Percentiles rank a stretch among this genome's conserved stretches.
Evolutionary conservation across 495 filamentous ascomycete genomes (phyloP).

Genomic region (Podospora bellae-mahoneyi): DNA sequence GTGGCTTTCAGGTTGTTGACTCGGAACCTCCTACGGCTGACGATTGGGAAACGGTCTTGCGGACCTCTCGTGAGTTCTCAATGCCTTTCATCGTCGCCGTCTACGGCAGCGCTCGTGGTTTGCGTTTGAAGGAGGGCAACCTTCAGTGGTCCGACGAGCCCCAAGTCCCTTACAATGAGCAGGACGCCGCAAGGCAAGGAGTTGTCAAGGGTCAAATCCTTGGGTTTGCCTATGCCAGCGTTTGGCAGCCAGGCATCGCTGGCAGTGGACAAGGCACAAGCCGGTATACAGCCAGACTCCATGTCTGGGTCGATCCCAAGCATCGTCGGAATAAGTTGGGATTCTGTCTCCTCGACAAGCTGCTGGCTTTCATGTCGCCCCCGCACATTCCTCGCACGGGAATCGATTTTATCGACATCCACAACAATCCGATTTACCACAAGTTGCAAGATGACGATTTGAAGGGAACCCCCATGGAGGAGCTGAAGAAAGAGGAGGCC

Average conservation of each 20-base stretch:
- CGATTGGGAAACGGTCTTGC: constrained; percentile 29
- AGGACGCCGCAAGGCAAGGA: not conserved
- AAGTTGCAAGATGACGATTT: constrained; percentile 9
- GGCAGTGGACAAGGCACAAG: constrained; percentile 22
- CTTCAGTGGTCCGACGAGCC: not conserved
- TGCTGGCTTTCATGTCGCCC: constrained; percentile 31
- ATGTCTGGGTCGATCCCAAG: constrained; percentile 36
- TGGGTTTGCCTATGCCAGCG: constrained; percentile 37
- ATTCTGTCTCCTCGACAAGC: constrained; percentile 35
- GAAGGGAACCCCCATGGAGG: not conserved
- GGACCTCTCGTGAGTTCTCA: constrained; percentile 15
- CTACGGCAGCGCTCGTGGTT: constrained; percentile 21
- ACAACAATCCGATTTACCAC: constrained; percentile 23
- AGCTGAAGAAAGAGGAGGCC: constrained; percentile 7
- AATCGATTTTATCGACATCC: constrained; percentile 33
- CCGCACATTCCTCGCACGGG: constrained; percentile 21
- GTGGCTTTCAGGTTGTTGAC: constrained; percentile 34
- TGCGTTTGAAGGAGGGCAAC: constrained; percentile 8
- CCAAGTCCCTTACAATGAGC: not conserved
- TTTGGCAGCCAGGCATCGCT: constrained; percentile 27
- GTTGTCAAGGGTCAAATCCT: constrained; percentile 24
- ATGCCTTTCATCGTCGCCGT: constrained; percentile 45
- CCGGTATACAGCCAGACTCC: constrained; percentile 29
- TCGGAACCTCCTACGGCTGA: constrained; percentile 21
- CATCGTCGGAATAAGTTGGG: constrained; percentile 38